Evolutionary conservation across 2,329 filamentous ascomycete species (phyloP), one percentile per base, ranked within the genome.

Genomic region (Fusarium anguioides): DNA sequence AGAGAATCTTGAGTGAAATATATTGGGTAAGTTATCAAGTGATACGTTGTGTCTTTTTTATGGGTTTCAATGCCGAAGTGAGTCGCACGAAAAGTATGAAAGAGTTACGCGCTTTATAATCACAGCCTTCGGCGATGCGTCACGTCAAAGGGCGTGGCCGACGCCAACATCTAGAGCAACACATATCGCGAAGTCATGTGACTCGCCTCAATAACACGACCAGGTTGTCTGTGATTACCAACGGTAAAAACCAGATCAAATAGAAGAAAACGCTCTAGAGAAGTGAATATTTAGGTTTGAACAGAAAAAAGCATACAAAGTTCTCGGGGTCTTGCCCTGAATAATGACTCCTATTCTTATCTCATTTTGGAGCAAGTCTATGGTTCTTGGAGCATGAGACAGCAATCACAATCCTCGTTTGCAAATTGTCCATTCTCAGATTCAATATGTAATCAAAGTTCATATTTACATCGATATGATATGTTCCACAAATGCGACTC

Each of bases 111-210:
- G n/a, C 3, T 40, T 61, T 52, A 58, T 33, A 59, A 56, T 53
- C 23, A 44, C 35, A 37, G 21, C 8, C 27, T 23, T 41, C n/a
- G 12, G 18, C 17, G 35, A 61, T 67, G 54, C 39, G 59, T 63
- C 53, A 63, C 46, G 26, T 62, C 46, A 52, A 72, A 72, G 57
- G 69, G 71, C 71, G 71, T 60, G 48, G 47, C 37, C 47, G 51
- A 55, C 49, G 47, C 50, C 66, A 52, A 74, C 55, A 72, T 74
- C 72, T 20, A 74, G 54, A 74, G 72, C 71, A 73, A 73, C 71
- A 72, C 70, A 60, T 21, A 72, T 72, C 72, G 56, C 71, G 68
- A 66, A 54, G 61, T 74, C 72, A 74, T 72, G 72, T 74, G 72
- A 74, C 45, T 11, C 26, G 17, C 9, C n/a, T 21, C 29, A 29